Percentiles rank a stretch among this genome's conserved stretches.
Conservation (phyloP, 2,329 filamentous ascomycete genomes). For the Atkinsonella texensis region DNA sequence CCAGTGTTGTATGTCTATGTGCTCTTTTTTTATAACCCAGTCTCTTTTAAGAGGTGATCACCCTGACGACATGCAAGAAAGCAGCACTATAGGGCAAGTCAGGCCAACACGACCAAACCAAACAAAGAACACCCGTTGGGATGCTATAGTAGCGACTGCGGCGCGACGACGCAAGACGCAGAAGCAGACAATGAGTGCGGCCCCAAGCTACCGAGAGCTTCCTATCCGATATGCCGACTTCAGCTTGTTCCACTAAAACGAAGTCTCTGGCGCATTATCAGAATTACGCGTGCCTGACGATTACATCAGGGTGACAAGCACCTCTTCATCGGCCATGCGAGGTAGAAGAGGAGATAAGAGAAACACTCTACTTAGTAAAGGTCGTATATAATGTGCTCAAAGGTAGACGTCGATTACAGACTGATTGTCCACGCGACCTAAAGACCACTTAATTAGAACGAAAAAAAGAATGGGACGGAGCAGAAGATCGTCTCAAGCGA, state of each 20-base stretch:
- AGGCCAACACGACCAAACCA: conserved; percentile 39
- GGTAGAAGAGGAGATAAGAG: conserved; percentile 61
- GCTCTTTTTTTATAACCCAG: too few species aligned
- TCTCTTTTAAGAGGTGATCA: conserved; percentile 58
- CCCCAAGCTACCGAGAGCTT: conserved; percentile 70
- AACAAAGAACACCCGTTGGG: conserved; percentile 6
- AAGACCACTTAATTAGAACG: conserved; percentile 65
- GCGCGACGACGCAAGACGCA: conserved; percentile 24
- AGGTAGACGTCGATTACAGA: conserved; percentile 56
- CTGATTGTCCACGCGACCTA: conserved; percentile 66
- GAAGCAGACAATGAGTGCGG: conserved; percentile 63
- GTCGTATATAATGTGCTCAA: conserved; percentile 59
- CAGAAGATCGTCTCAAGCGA: conserved; percentile 26
- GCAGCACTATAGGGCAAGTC: conserved; percentile 74
- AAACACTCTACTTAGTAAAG: conserved; percentile 62
- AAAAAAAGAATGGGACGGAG: conserved; percentile 46
- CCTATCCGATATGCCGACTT: conserved; percentile 82
- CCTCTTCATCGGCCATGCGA: conserved; percentile 77
- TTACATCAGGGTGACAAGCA: conserved; percentile 90
- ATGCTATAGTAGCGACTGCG: conserved; percentile 21
- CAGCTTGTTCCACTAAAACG: conserved; percentile 75
- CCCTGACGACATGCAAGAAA: conserved; percentile 86
- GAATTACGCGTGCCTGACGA: conserved; percentile 74
- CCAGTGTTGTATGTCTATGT: too few species aligned
- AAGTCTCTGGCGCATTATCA: conserved; percentile 68